Percentiles rank a stretch among this genome's conserved stretches.
These are phyloP conservation scores for Penicillium sp. DNA, from an alignment of 2,329 filamentous ascomycete genomes.

Conservation along the genomic window DNA sequence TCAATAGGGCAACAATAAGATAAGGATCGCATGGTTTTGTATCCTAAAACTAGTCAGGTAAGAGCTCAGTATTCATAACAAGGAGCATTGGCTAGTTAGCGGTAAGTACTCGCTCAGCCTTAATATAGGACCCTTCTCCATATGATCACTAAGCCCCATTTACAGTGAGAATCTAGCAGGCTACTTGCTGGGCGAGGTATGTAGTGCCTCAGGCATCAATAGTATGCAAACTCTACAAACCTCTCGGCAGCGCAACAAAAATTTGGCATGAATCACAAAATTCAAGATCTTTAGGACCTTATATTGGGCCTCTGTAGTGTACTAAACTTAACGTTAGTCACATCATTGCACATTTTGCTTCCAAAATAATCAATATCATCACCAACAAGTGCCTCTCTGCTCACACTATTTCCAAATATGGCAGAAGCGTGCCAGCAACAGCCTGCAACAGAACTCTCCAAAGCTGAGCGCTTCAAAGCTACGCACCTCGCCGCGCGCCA, in stretches of 20 bases:
- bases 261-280: constrained; percentile 2
- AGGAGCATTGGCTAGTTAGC: neutral
- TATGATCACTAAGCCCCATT: neutral
- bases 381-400: constrained; percentile 5
- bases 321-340: constrained; percentile 2
- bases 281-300: neutral
- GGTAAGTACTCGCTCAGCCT: neutral
- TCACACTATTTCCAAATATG: constrained; percentile 16
- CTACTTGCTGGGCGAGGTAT: neutral
- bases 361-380: constrained; percentile 9
- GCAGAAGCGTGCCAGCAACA: constrained; percentile 13
- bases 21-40: neutral
- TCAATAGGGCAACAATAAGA: neutral
- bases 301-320: constrained; percentile 4
- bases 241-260: neutral
- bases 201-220: neutral
- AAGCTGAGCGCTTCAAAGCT: constrained; percentile 28
- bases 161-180: too few species aligned
- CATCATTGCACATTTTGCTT: constrained; percentile 5
- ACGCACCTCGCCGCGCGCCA: constrained; percentile 26
- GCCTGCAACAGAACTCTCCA: constrained; percentile 21
- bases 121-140: neutral
- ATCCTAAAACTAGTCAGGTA: neutral
- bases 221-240: constrained; percentile 10
- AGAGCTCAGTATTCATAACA: too few species aligned